phyloP scores from a whole-genome alignment of 176 grass and related monocot species.

The maize (Zea mays) region Zm-B73-REFERENCE-NAM-5.0 NC_050097.1:3836001-3836500 shows the following conservation, averaged over 20 bases:
- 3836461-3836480: background rate
- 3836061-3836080: background rate
- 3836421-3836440: background rate
- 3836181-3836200: background rate
- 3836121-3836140: background rate
- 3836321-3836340: background rate
- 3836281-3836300: conserved; percentile 3
- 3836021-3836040: background rate
- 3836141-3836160: background rate
- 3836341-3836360: background rate
- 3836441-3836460: background rate
- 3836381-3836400: conserved; percentile 7
- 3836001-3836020: background rate
- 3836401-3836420: background rate
- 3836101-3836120: background rate
- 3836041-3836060: background rate
- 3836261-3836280: background rate
- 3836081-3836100: background rate
- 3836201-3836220: background rate
- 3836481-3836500: background rate
- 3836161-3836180: background rate
- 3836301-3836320: conserved; percentile 1
- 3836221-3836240: background rate
- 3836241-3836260: background rate
- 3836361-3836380: background rate